phyloP scores from a whole-genome alignment of 139 green algal species.

The Chlorella sp. region DNA sequence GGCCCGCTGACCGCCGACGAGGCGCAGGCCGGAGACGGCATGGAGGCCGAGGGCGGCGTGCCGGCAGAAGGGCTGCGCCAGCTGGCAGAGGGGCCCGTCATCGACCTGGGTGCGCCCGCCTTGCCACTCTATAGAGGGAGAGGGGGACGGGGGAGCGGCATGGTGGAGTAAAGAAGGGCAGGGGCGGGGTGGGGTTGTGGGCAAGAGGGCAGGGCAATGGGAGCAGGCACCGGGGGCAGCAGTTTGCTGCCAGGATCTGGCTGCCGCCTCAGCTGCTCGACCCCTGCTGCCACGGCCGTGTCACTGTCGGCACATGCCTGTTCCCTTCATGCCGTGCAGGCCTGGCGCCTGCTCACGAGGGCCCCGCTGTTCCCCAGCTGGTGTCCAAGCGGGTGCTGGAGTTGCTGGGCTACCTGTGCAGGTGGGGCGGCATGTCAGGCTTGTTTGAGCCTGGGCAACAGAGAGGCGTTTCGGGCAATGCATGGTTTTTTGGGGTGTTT shows the following conservation, averaged over 20 bases:
- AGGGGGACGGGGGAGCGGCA: no score
- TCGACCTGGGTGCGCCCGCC: slow-evolving; percentile 10
- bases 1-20: slow-evolving; percentile 48
- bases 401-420: slow-evolving; percentile 68
- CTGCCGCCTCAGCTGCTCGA: no score
- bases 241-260: no score
- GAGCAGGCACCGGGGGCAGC: no score
- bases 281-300: no score
- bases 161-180: not conserved
- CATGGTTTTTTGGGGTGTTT: no score
- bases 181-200: not conserved
- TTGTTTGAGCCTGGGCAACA: no score
- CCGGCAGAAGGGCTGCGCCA: not conserved
- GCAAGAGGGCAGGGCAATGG: not conserved
- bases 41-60: not conserved
- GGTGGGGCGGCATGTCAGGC: not conserved
- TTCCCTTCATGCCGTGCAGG: slow-evolving; percentile 14
- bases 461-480: no score
- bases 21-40: not conserved
- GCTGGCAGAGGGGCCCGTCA: not conserved
- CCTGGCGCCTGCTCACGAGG: slow-evolving; percentile 36
- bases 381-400: slow-evolving; percentile 75
- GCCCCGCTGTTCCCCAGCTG: slow-evolving; percentile 37
- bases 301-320: no score
- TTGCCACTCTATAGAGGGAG: not conserved